Percentiles rank a stretch among this genome's conserved stretches.
These are phyloP conservation scores for Fusarium coffeatum DNA, from an alignment of 2,329 filamentous ascomycete genomes.

Conservation along the genomic window DNA sequence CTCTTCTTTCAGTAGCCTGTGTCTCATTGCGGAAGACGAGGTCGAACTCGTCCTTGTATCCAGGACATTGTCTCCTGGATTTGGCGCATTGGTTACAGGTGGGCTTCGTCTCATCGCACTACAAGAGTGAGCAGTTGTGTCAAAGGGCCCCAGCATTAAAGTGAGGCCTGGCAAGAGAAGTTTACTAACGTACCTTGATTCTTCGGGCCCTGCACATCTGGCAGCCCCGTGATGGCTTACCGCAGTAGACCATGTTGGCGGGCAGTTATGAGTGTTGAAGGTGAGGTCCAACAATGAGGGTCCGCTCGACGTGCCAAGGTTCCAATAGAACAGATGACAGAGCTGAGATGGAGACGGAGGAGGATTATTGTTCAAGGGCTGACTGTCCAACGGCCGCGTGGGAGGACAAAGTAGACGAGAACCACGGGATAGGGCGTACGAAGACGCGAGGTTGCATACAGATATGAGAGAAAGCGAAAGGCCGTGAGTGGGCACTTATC, in stretches of 20 bases:
- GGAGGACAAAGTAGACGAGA: conserved; percentile 41
- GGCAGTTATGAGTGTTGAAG: not conserved
- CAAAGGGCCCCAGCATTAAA: not conserved
- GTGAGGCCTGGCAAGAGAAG: not conserved
- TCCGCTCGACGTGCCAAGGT: not conserved
- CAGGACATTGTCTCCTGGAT: conserved; percentile 71
- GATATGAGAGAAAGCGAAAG: conserved; percentile 25
- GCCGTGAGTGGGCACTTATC: conserved; percentile 20
- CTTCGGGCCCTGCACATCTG: conserved; percentile 79
- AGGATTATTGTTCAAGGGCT: conserved; percentile 20
- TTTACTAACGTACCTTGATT: conserved; percentile 70
- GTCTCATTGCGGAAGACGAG: conserved; percentile 79
- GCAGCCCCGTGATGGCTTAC: conserved; percentile 75
- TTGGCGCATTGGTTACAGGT: conserved; percentile 74
- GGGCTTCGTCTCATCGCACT: conserved; percentile 77
- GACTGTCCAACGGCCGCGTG: conserved; percentile 35
- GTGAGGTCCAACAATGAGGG: not conserved
- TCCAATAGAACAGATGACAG: conserved; percentile 10
- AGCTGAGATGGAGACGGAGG: conserved; percentile 9
- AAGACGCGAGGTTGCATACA: conserved; percentile 46
- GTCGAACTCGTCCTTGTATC: conserved; percentile 78
- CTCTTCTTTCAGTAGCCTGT: conserved; percentile 72
- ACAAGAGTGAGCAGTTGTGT: conserved; percentile 26
- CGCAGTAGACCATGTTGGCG: conserved; percentile 70
- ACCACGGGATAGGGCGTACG: conserved; percentile 39